phyloP scores from a whole-genome alignment of 805 yeast species.

The Ogataea pini region DNA sequence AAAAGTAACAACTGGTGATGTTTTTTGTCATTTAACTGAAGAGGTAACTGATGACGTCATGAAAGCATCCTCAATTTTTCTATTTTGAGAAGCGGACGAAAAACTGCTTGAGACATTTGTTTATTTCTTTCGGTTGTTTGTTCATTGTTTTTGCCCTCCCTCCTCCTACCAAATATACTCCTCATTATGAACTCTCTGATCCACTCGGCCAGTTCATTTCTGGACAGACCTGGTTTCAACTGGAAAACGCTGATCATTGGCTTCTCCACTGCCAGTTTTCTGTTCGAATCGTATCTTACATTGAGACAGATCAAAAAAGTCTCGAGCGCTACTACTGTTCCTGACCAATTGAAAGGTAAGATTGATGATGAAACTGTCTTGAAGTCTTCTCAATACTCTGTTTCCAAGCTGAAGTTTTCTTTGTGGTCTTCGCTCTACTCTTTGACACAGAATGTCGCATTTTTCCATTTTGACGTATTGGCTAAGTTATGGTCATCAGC shows the following conservation, averaged over 20 bases:
- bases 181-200: conserved; percentile 29
- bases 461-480: conserved; percentile 60
- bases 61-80: neutral
- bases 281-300: conserved; percentile 72
- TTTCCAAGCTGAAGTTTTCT: conserved; percentile 74
- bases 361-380: conserved; percentile 72
- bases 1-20: no score
- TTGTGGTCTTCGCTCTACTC: conserved; percentile 54
- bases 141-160: no score
- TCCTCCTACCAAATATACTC: no score
- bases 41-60: neutral
- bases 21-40: no score
- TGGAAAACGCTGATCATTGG: conserved; percentile 81
- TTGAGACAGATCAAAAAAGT: conserved; percentile 72
- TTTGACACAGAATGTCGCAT: conserved; percentile 55
- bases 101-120: neutral
- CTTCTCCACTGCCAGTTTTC: conserved; percentile 70
- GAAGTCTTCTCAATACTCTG: conserved; percentile 75
- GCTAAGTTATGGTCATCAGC: conserved; percentile 63
- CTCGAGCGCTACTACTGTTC: conserved; percentile 57
- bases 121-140: neutral
- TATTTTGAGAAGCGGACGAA: neutral
- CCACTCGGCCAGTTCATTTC: conserved; percentile 44
- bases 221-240: conserved; percentile 69
- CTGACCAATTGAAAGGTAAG: conserved; percentile 65